Base-by-base conservation (phyloP, 495 filamentous ascomycete genomes). In the Clohesyomyces aquaticus region DNA sequence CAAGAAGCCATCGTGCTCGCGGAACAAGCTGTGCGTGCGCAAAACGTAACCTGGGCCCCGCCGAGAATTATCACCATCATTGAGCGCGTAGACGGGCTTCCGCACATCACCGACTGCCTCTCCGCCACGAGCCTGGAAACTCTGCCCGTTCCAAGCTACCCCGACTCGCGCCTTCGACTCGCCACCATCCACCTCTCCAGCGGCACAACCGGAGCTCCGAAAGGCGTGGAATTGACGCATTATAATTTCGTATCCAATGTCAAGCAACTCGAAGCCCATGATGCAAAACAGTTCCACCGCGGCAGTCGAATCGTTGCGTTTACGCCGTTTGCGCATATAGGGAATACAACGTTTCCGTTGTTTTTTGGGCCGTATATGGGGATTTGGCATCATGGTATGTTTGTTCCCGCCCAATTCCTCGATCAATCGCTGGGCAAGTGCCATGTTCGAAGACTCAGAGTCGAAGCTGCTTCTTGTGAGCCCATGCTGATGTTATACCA, bases 301-400 rank as follows among this genome's bases (percentile, higher is more conserved):
- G 55, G 48, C 0, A 66, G 57, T 11, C 57, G 71, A 12, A 72
- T 65, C 1, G 75, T 78, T 3, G 73, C 71, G 28, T 77, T 73
- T 68, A 76, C 75, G 3, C 76, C 73, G 25, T 77, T 73, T 66
- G 67, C 71, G 1, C 76, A 77, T 35, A 77, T 77, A 61, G 75
- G 61, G 27, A 76, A 69, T 35, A 77, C 75, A 1, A 78, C 75
- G 4, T 23, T 77, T 27, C 75, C 72, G 0, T 66, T 77, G 9
- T 77, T 67, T 50, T 50, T 67, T 14, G 64, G 64, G 0, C 64
- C 64, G 10, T 67, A 41, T 19, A 56, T 46, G 35, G 64, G 64
- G 2, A 57, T 63, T 19, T 32, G 47, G 35, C 64, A 67, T 50
- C 59, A 67, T 32, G 52, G 35, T 55, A 29, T 25, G 59, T 29